phyloP scores from a whole-genome alignment of 1,284 basidiomycete species.

The Cutaneotrichosporon sp. region DNA sequence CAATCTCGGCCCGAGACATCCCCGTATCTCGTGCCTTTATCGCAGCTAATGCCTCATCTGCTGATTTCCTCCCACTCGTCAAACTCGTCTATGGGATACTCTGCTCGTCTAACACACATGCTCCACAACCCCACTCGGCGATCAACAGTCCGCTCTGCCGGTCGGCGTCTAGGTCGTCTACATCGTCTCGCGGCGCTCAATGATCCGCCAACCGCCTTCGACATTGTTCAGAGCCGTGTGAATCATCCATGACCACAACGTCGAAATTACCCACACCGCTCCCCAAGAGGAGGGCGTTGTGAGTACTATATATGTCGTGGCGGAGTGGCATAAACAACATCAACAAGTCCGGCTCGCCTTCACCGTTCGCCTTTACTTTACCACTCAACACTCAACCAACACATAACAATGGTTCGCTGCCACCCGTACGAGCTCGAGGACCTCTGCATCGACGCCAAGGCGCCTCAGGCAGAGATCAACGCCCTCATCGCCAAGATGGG shows the following conservation, averaged over 20 bases:
- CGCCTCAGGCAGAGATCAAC: constrained; percentile 28
- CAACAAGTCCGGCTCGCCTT: background rate
- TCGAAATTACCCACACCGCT: background rate
- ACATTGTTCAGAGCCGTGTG: background rate
- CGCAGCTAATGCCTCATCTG: background rate
- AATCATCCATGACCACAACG: background rate
- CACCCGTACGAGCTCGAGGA: constrained; percentile 26
- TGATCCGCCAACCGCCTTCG: background rate
- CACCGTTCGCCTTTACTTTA: background rate
- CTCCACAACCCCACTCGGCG: background rate
- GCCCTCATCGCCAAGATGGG: constrained; percentile 28
- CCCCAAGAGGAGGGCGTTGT: background rate
- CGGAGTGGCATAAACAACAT: background rate
- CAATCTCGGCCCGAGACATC: background rate
- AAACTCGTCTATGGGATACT: background rate
- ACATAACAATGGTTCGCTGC: constrained; percentile 16
- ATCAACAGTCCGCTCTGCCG: background rate
- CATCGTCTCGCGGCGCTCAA: background rate
- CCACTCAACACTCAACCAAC: background rate
- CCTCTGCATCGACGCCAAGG: constrained; percentile 24
- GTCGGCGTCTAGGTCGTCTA: background rate
- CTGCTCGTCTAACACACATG: background rate
- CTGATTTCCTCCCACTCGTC: background rate
- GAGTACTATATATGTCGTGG: background rate
- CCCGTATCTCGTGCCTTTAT: background rate